Evolutionary conservation across 805 yeast genomes (phyloP), one percentile per base, ranked within the genome.

Genomic region (Zygosaccharomyces siamensis): DNA sequence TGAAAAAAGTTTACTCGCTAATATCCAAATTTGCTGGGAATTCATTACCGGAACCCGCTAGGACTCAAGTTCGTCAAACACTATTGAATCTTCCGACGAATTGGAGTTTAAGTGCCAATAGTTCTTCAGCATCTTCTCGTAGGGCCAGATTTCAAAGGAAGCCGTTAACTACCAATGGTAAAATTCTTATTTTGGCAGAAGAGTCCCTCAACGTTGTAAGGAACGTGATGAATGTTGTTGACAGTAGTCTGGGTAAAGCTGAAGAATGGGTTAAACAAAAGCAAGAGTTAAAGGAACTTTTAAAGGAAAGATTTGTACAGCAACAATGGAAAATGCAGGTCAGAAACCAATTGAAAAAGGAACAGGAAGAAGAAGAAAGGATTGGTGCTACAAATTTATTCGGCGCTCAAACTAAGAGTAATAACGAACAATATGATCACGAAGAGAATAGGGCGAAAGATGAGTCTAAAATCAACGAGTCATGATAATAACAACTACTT

Each of bases 131-230:
- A 33, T 38, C 45, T 39, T 50, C 47, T 16, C 58, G 36, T 47
- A 23, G 49, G 39, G 37, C 51, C 51, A 42, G 40, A 16, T 48
- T 41, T 32, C 45, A 41, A 37, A 43, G 35, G 23, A 28, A 18
- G 48, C 61, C 26, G 36, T 39, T 70, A 30, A 72, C 74, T 53
- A 70, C 79, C 7, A 86, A 88, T 62, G 88, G 86, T 20, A 81
- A 84, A 53, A 86, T 89, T 1, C 69, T 93, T 23, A 76, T 86
- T 4, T 73, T 92, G 51, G 97, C 98, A 0, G 84, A 85, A 55
- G 99, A 93, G 66, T 84, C 96, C 0, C 70, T 92, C 42, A 93
- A 86, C 38, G 86, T 90, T 89, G 84, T 92, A 32, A 77, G 83
- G 36, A 85, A 86, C 49, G 83, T 92, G 16, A 89, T 89, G 55